Base-by-base conservation (phyloP, 2,329 filamentous ascomycete genomes). In the Aspergillus ustus region DNA sequence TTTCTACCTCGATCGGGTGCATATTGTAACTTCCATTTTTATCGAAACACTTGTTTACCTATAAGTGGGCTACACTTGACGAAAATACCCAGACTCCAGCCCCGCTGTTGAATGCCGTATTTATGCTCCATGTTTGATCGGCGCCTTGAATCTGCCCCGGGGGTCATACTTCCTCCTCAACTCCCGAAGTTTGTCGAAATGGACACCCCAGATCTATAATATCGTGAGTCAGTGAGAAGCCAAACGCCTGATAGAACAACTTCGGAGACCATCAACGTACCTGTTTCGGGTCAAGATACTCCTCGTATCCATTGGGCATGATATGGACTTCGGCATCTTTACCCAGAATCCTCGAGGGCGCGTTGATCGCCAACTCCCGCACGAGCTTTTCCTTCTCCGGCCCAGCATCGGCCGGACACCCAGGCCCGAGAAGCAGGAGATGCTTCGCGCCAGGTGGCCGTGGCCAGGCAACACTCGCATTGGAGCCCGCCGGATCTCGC, bases 341-440 rank as follows among this genome's bases (percentile, higher is more conserved):
- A 15, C 54, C 62, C 6, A 61, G 17, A 4, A 63, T 25, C 6
- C 20, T 45, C 3, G 25, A 37, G 0, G 62, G 20, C 11, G 58
- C 58, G 7, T 59, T 31, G 9, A 52, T 54, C 1, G 54, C 62
- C 4, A 61, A 46, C 20, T 59, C 58, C 4, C 53, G 58, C 15
- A 44, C 52, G 15, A 57, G 19, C 5, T 58, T 45, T 28, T 62
- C 59, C 29, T 64, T 45, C 3, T 48, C 49, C 7, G 52, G 19
- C 9, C 50, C 51, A 40, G 60, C 52, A 40, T 60, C 28, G 2
- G 56, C 15, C n/a, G 62, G 59, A 37, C 62, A 62, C 34, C 62
- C 62, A n/a, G 53, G 28, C 3, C 43, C 59, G 3, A 64, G 48
- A 1, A 64, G 46, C 2, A 64, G 22, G 20, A 62, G 40, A 37